These are phyloP conservation scores for Pseudonitzschia delicatissima DNA, from an alignment of 108 stramenopile species.

Conservation along the genomic window DNA sequence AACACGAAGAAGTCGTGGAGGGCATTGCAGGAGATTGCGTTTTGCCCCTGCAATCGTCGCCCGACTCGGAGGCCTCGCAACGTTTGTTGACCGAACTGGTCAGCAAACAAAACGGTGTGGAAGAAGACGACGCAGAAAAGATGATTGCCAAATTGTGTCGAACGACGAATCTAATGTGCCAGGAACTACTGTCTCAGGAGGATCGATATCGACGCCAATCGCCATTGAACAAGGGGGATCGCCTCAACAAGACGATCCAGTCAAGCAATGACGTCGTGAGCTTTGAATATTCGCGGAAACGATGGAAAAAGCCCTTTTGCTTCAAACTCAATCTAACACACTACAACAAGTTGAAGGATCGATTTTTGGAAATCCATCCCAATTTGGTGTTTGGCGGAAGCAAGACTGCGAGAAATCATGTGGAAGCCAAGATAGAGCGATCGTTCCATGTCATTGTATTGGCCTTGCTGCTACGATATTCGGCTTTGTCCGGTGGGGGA, in stretches of 20 bases:
- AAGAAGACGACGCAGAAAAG: conserved; percentile 21
- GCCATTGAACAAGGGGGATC: conserved; percentile 42
- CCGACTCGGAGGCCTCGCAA: conserved; percentile 27
- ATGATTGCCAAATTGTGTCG: conserved; percentile 41
- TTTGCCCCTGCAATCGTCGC: conserved; percentile 23
- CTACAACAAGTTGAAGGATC: conserved; percentile 50
- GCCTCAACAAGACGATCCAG: conserved; percentile 33
- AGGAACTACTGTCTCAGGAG: conserved; percentile 23
- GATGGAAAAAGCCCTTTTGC: conserved; percentile 63
- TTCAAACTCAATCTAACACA: conserved; percentile 54
- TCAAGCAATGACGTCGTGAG: conserved; percentile 22
- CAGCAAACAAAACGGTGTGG: conserved; percentile 11
- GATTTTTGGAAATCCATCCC: conserved; percentile 48
- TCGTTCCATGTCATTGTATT: conserved; percentile 58
- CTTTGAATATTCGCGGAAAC: conserved; percentile 44
- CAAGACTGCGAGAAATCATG: background rate
- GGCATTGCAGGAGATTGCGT: conserved; percentile 43
- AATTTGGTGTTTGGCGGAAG: background rate
- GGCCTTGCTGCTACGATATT: conserved; percentile 59
- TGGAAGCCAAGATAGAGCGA: conserved; percentile 13
- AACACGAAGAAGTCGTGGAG: conserved; percentile 52
- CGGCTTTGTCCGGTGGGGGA: conserved; percentile 67
- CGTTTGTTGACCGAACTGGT: conserved; percentile 29
- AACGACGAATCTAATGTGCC: conserved; percentile 19
- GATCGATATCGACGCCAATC: conserved; percentile 21